These are phyloP conservation scores for Chamaecyparis obtusa DNA, from an alignment of 75 land plant genomes.

Conservation along the genomic window DNA sequence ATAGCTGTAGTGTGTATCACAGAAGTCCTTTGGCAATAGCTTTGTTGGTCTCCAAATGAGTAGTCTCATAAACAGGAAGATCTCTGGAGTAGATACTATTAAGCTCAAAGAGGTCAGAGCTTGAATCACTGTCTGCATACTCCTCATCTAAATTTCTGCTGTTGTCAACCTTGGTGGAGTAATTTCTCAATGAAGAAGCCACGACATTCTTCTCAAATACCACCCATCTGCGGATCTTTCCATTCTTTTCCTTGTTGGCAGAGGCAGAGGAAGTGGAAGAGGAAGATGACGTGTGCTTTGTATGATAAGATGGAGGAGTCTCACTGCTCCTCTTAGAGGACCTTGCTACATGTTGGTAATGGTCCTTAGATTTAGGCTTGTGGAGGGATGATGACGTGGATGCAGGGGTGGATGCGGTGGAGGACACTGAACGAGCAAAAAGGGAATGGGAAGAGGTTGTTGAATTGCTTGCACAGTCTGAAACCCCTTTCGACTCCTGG, in stretches of 20 bases:
- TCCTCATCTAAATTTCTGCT: not conserved
- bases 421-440: not conserved
- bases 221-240: not conserved
- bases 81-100: constrained; percentile 20
- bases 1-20: not conserved
- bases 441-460: not conserved
- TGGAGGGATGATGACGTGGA: not conserved
- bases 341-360: not conserved
- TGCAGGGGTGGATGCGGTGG: too few species aligned
- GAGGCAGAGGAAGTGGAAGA: not conserved
- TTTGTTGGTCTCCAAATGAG: constrained; percentile 18
- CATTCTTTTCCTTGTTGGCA: not conserved
- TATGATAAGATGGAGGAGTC: not conserved
- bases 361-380: not conserved
- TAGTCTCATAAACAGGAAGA: constrained; percentile 27
- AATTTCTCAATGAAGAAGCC: not conserved
- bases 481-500: constrained; percentile 25
- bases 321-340: not conserved
- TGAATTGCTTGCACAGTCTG: not conserved
- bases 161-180: not conserved
- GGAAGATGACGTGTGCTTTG: not conserved
- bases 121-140: constrained; percentile 43
- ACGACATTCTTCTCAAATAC: not conserved
- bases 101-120: constrained; percentile 59
- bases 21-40: constrained; percentile 5